Base-by-base conservation (phyloP, 2,329 filamentous ascomycete genomes). In the Pseudocercospora pini-densiflorae region DNA sequence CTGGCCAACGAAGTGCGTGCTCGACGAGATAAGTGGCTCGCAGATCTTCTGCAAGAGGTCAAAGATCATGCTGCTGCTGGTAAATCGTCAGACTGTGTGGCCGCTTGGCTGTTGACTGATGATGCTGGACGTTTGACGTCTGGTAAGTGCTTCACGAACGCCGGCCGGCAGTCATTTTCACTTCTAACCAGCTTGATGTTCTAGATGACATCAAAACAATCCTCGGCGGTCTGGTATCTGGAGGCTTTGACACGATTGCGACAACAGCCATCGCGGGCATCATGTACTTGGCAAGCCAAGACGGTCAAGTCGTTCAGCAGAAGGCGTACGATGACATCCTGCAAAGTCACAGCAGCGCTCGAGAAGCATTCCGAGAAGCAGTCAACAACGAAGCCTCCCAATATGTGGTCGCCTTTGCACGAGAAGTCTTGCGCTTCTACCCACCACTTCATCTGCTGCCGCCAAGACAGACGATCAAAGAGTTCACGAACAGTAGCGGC, bases 181-280 rank as follows among this genome's bases (percentile, higher is more conserved):
- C 12, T 4, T 1, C 31, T 33, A 33, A 33, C 12, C 10, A 12
- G 12, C 5, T 4, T 33, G 9, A 5, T 21, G 1, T 9, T 27
- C 19, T 19, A 59, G 40, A 53, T 10, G 59, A 61, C 29, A 40
- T 61, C 23, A 45, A 47, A 8, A 61, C 59, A 2, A 61, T 61
- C 16, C 45, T 61, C 9, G 59, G 59, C 9, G 59, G 59, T 19
- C 45, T 61, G n/a, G 59, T 61, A 31, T 61, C 59, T 8, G 59
- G 59, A n/a, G 59, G 59, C n/a, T 61, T 61, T 19, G 59, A 61
- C 21, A 61, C 59, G 6, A 61, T 61, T 27, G 59, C 59, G 1
- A 53, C 29, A 31, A 31, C 59, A 19, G 59, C 59, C 9, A 61
- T 61, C 5, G 43, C 43, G 10, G 59, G 43, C 8, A 61, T 61